Evolutionary conservation across 108 stramenopile species (phyloP).

Genomic region (Fistulifera solaris): DNA sequence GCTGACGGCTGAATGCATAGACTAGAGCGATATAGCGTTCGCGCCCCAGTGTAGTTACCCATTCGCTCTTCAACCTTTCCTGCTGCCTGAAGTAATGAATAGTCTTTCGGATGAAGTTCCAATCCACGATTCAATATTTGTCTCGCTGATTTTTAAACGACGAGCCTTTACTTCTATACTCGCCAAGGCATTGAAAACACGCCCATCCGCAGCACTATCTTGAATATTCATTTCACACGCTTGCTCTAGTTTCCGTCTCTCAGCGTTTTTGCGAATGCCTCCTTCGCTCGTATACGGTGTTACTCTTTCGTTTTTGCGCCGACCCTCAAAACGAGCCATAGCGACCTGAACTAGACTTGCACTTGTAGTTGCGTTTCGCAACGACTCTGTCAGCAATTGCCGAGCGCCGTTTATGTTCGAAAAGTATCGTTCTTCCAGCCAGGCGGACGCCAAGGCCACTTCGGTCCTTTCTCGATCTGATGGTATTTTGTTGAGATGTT

Average conservation of each 20-base stretch:
- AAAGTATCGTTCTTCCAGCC: conserved; percentile 68
- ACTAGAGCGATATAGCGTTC: conserved; percentile 56
- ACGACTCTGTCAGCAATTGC: conserved; percentile 41
- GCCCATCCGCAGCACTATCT: conserved; percentile 40
- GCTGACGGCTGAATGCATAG: conserved; percentile 59
- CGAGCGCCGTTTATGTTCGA: conserved; percentile 35
- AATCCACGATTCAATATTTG: conserved; percentile 56
- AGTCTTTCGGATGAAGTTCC: conserved; percentile 47
- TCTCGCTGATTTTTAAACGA: conserved; percentile 37
- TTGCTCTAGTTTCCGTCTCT: conserved; percentile 16
- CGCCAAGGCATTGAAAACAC: conserved; percentile 78
- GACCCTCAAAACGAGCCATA: conserved; percentile 56
- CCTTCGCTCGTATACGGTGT: too few species aligned
- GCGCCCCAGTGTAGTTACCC: conserved; percentile 54
- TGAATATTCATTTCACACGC: conserved; percentile 14
- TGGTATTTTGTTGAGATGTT: conserved; percentile 21
- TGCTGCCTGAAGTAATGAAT: conserved; percentile 58
- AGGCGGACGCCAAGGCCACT: conserved; percentile 63
- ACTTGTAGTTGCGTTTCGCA: conserved; percentile 10
- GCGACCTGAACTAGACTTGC: conserved; percentile 66
- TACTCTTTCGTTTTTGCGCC: conserved; percentile 16
- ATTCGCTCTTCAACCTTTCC: conserved; percentile 75
- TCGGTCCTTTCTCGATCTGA: conserved; percentile 54
- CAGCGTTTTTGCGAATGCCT: conserved; percentile 13
- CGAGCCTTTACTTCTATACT: conserved; percentile 55